Evolutionary conservation across 1,284 basidiomycete species (phyloP), one percentile per base, ranked within the genome.

Genomic region (Coriolopsis trogii): DNA sequence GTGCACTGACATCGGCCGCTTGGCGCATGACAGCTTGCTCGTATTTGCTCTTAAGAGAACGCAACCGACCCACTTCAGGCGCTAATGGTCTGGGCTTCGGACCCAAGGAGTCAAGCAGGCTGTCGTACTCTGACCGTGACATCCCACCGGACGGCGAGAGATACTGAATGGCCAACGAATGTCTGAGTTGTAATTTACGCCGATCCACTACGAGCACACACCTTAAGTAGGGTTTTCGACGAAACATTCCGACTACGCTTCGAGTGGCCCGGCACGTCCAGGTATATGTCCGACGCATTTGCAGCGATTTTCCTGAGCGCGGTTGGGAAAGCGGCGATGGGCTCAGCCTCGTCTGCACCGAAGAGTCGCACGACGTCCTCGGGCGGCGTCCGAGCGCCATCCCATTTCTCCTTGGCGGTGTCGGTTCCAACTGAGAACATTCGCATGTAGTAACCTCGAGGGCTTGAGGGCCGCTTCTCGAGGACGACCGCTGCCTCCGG

Each of bases 401-500:
- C 91, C 97, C 96, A 99, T 57, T 91, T 85, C 66, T 95, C 93
- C 61, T 89, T 87, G 25, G 81, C 77, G 1, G 82, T 67, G 64
- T 96, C 86, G 53, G 85, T 89, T 9, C 91, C 88, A 1, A 79
- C 74, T n/a, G 86, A 89, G 67, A 98, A 99, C 41, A 99, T 72
- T 0, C 87, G 87, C 89, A 95, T 95, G 55, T 78, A 81, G 73
- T 96, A 98, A 0, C 95, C 95, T 58, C 84, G 77, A 0, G 85
- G 71, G 3, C 79, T 76, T 1, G 86, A 85, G 7, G 74, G 74
- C 59, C 86, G 88, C 66, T 89, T 57, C 90, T 92, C 85, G 31
- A 97, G 74, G 28, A 98, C 78, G 23, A 98, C 75, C 0, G 92
- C 94, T 12, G 95, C 84, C 55, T 97, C 90, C 0, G 95, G 92